Evolutionary conservation across 192 early-diverging fungal species (phyloP).

Genomic region (Lunasporangiospora selenospora): DNA sequence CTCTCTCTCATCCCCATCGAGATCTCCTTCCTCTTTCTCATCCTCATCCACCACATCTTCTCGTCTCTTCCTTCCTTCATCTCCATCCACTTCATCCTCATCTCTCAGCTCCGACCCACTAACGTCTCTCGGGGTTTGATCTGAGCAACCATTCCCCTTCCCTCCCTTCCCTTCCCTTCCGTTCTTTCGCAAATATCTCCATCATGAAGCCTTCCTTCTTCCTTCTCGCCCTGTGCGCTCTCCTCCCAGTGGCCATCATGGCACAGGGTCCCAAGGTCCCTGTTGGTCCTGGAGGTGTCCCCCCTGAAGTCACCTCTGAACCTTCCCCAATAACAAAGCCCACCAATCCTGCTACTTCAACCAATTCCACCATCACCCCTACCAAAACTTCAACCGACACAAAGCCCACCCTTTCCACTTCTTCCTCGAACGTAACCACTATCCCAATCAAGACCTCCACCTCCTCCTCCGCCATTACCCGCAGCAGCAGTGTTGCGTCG

Average conservation of each 20-base stretch:
- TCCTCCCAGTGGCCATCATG: constrained; percentile 1
- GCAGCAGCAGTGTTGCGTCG: no score
- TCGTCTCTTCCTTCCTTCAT: background rate
- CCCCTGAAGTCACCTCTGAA: background rate
- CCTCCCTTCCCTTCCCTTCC: no score
- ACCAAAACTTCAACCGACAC: background rate
- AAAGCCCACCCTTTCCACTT: background rate
- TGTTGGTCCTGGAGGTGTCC: background rate
- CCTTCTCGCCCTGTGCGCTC: constrained; percentile 8
- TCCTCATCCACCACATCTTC: background rate
- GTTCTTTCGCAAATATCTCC: background rate
- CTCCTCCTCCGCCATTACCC: no score
- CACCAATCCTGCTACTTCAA: background rate
- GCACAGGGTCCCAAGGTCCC: background rate
- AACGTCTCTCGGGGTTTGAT: no score
- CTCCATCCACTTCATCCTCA: background rate
- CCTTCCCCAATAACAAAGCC: no score
- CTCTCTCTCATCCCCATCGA: background rate
- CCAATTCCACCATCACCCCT: background rate
- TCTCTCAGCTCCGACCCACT: background rate
- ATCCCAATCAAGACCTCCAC: background rate
- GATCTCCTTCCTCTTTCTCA: constrained; percentile 1
- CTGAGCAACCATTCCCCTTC: no score
- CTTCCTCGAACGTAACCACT: background rate
- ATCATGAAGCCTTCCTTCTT: constrained; percentile 11